Conservation (phyloP, 2,329 filamentous ascomycete genomes). For the Pseudocercospora pini-densiflorae region DNA sequence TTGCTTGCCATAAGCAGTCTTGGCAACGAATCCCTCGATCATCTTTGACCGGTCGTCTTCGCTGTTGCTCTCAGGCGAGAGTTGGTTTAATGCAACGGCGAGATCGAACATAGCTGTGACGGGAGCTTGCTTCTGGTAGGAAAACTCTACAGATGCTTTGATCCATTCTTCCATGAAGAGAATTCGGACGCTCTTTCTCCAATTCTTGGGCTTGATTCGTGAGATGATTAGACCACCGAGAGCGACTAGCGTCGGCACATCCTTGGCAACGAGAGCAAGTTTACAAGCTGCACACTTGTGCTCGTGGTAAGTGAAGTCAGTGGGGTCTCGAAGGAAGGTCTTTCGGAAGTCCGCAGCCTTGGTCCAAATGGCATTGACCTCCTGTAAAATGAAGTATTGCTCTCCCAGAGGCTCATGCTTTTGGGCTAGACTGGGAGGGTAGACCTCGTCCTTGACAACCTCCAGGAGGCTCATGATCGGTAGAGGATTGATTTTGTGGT, state of each 20-base stretch:
- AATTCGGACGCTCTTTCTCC: conserved; percentile 34
- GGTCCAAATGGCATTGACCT: conserved; percentile 26
- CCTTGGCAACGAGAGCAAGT: conserved; percentile 18
- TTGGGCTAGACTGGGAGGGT: background rate
- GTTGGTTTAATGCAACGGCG: conserved; percentile 10
- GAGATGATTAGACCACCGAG: conserved; percentile 33
- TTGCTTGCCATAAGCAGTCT: background rate
- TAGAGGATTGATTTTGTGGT: conserved; percentile 28
- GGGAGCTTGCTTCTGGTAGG: background rate
- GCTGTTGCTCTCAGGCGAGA: background rate
- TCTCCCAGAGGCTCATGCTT: conserved; percentile 10
- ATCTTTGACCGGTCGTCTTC: background rate
- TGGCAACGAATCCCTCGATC: background rate
- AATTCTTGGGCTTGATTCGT: conserved; percentile 27
- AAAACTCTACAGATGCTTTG: conserved; percentile 13
- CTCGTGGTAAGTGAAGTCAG: conserved; percentile 16
- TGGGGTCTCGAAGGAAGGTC: conserved; percentile 7
- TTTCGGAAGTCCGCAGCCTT: conserved; percentile 11
- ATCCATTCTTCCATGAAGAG: conserved; percentile 30
- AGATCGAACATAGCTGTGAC: conserved; percentile 19
- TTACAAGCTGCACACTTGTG: conserved; percentile 33
- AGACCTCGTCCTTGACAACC: conserved; percentile 25
- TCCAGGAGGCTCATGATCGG: conserved; percentile 30
- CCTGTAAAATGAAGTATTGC: conserved; percentile 21
- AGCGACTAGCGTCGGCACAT: conserved; percentile 23